Base-by-base conservation (phyloP, 148 eudicot species). In the Nepenthes gracilis region DNA sequence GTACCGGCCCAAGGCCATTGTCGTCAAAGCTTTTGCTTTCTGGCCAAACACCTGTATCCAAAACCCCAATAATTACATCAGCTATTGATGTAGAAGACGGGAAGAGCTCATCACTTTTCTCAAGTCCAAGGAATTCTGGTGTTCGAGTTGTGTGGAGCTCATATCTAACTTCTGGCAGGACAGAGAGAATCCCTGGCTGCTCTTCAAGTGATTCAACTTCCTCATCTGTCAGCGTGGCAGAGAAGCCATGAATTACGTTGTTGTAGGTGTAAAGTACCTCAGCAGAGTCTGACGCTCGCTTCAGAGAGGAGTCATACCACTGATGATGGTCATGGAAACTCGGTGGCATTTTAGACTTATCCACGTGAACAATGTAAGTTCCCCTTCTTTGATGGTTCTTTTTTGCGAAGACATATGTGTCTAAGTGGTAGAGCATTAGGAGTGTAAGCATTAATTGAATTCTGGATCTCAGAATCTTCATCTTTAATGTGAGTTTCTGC, bases 1-100 rank as follows among this genome's bases (percentile, higher is more conserved):
- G 95, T 59, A 90, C 85, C 0, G 91, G 83, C 33, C 88, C 86
- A 14, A 84, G 70, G 6, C 81, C 95, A 0, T 67, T 74, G 76
- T 90, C 97, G 12, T 86, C 83, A 0, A 72, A 84, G 69, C 97
- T 85, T 53, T 76, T 74, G 13, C 54, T 13, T 77, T 84, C 97
- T 0, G 97, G 95, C 97, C 97, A 86, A 45, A 80, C 86, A 36
- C 97, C 97, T 0, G 97, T 90, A 76, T 90, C 97, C 50, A 90
- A 61, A 50, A 90, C 58, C 33, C 97, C 97, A 1, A 90, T 55
- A 3, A 90, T 59, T 1, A 85, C 87, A 1, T 87, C 87, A 49
- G 83, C 68, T 32, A 57, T 64, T 13, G 79, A 54, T 36, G 59
- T 33, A 2, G 95, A 77, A 45, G 74, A 67, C 0, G 87, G 81